These are phyloP conservation scores for Termitomyces titanicus DNA, from an alignment of 768 basidiomycete species.

Conservation along the genomic window DNA sequence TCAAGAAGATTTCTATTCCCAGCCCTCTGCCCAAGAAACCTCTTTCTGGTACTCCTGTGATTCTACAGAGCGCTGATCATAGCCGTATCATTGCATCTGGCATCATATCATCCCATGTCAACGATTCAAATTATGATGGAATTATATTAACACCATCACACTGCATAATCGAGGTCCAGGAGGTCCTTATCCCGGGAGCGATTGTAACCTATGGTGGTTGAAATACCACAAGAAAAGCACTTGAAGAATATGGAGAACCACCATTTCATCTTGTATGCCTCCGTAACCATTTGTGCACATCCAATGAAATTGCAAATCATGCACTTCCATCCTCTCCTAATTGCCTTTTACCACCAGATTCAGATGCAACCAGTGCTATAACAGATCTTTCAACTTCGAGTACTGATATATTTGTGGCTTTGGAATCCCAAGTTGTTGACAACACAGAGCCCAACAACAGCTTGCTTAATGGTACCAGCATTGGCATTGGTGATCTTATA, in stretches of 20 bases:
- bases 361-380: too few species aligned
- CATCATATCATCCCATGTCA: not conserved
- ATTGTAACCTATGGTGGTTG: not conserved
- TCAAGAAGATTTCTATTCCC: conserved; percentile 2
- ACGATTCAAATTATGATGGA: not conserved
- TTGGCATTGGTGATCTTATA: not conserved
- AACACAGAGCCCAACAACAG: not conserved
- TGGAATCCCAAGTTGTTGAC: too few species aligned
- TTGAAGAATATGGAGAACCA: not conserved
- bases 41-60: not conserved
- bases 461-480: not conserved
- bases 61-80: not conserved
- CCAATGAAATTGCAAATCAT: too few species aligned
- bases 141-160: not conserved
- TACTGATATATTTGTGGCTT: too few species aligned
- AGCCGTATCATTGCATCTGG: not conserved
- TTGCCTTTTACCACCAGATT: too few species aligned
- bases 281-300: not conserved
- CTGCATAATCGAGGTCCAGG: not conserved
- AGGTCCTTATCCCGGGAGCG: not conserved
- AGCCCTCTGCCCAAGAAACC: not conserved
- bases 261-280: not conserved
- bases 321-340: too few species aligned
- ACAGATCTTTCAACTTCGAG: too few species aligned
- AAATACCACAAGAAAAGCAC: not conserved